These are phyloP conservation scores for Botrytis paeoniae DNA, from an alignment of 2,329 filamentous ascomycete species.

Conservation along the genomic window DNA sequence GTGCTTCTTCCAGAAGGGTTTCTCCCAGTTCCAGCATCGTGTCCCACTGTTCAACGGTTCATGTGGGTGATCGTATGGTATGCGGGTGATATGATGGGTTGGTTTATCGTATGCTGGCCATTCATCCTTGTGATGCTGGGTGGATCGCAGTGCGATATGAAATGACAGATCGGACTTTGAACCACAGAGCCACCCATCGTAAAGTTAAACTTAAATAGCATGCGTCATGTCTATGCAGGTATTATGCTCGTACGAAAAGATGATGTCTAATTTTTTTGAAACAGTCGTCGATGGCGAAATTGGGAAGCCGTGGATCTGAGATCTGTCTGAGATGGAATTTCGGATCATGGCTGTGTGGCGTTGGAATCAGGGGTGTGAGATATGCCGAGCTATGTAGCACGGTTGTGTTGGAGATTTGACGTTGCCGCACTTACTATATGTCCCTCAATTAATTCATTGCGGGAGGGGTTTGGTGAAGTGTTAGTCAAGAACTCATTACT, in stretches of 20 bases:
- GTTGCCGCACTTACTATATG: neutral
- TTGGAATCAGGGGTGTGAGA: neutral
- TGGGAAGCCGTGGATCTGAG: neutral
- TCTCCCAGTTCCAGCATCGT: neutral
- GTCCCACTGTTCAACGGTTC: slow-evolving; percentile 4
- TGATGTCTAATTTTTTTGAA: neutral
- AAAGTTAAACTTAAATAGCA: neutral
- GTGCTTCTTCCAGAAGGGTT: neutral
- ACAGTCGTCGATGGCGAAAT: neutral
- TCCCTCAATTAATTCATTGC: neutral
- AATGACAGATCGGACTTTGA: neutral
- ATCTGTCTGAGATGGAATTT: neutral
- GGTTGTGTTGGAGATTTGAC: neutral
- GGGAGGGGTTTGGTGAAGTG: neutral
- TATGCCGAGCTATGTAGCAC: neutral
- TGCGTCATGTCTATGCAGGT: slow-evolving; percentile 3
- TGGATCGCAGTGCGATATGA: neutral
- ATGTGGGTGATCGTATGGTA: slow-evolving; percentile 11
- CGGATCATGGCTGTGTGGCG: neutral
- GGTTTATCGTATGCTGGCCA: neutral
- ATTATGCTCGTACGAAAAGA: slow-evolving; percentile 1
- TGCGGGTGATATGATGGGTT: slow-evolving; percentile 3
- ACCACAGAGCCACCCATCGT: neutral
- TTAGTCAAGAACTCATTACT: neutral
- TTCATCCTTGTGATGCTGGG: neutral